Conservation (phyloP, 805 yeast species). For the Saccharomycopsis microspora region DNA sequence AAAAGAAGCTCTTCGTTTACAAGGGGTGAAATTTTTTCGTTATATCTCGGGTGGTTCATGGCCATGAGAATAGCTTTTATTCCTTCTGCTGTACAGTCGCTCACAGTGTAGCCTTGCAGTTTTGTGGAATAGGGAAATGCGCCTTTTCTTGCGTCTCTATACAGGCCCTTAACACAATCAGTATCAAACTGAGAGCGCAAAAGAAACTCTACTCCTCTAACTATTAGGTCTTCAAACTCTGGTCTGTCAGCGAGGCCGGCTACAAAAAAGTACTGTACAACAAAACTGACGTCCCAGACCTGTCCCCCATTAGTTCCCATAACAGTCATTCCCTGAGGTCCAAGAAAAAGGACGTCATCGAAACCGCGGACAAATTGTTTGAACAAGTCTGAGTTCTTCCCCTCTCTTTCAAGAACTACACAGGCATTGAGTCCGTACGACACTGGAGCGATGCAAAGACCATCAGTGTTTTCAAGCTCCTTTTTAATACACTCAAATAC, state of each 20-base stretch:
- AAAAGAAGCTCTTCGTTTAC: conserved; percentile 35
- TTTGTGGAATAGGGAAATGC: conserved; percentile 97
- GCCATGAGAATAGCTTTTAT: conserved; percentile 12
- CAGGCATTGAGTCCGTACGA: conserved; percentile 76
- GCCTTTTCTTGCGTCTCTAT: conserved; percentile 74
- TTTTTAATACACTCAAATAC: conserved; percentile 57
- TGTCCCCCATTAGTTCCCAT: conserved; percentile 98
- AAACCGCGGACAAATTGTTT: conserved; percentile 43
- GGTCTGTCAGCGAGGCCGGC: conserved; percentile 70
- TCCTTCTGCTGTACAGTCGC: conserved; percentile 73
- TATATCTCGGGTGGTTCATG: conserved; percentile 23
- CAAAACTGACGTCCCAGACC: conserved; percentile 93
- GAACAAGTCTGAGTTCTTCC: conserved; percentile 53
- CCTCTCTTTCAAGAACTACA: conserved; percentile 55
- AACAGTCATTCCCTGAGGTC: conserved; percentile 83
- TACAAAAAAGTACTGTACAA: conserved; percentile 67
- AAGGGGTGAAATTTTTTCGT: conserved; percentile 27
- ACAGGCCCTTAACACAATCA: conserved; percentile 67
- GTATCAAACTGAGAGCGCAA: conserved; percentile 77
- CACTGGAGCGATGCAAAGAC: conserved; percentile 87
- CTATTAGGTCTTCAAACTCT: conserved; percentile 52
- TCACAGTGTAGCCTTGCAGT: conserved; percentile 90
- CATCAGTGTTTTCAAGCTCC: conserved; percentile 69
- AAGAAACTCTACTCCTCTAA: conserved; percentile 58
- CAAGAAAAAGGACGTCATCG: conserved; percentile 71